Evolutionary conservation across 768 basidiomycete genomes (phyloP), one percentile per base, ranked within the genome.

Genomic region (Tephrocybe rancida): DNA sequence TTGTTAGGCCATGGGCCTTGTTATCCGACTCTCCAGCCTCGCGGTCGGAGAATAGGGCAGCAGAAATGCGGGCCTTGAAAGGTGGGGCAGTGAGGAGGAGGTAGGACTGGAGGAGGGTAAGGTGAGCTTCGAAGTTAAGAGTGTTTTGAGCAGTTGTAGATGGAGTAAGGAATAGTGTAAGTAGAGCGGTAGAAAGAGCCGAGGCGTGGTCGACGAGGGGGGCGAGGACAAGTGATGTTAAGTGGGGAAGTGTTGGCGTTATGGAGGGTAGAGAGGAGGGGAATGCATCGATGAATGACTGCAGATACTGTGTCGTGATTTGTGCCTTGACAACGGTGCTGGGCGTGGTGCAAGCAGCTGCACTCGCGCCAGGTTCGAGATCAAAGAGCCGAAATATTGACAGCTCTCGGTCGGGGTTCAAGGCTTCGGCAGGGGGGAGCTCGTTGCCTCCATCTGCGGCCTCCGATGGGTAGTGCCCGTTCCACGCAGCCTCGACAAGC

Each of bases 41-140:
- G 0, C 80, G 75, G 58, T 94, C 90, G 0, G 87, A 88, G 69
- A 95, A 95, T 13, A 96, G 73, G 0, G 94, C 90, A 1, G 71
- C 70, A 14, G 80, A 73, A 11, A 96, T 78, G 4, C 87, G 82
- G 6, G 78, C 75, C 61, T 85, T 87, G 73, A 95, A 96, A 1
- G 86, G 70, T 26, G 87, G 83, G 0, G 85, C 82, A 1, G 87
- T 83, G 42, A 94, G 72, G 14, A 92, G 74, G 46, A 94, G 78
- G 61, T 90, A 92, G 3, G 88, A 88, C 18, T 88, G 83, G 35
- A 93, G 73, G 41, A 93, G 75, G 22, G 72, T 61, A 25, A 92
- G 78, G 59, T 92, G 91, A 0, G 82, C 73, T 43, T 77, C 81
- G 32, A 94, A 73, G 58, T 86, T 84, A 46, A 93, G 83, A n/a